Conservation (phyloP, 768 basidiomycete genomes). For the Paxillus involutus region DNA sequence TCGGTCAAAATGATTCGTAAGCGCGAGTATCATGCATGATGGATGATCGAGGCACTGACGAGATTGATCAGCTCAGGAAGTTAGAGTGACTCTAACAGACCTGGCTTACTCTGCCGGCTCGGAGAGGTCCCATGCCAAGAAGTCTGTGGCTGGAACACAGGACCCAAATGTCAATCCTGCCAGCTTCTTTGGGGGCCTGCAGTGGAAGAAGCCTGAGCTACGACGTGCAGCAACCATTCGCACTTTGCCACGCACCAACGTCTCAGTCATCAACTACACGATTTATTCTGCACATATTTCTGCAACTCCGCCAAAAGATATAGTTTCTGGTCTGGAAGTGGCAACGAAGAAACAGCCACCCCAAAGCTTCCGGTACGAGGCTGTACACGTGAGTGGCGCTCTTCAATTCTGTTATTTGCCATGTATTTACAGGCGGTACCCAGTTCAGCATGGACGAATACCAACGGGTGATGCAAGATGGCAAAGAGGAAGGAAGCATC, state of each 20-base stretch:
- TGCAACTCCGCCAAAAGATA: conserved; percentile 58
- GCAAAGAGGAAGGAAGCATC: conserved; percentile 50
- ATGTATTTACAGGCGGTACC: background rate
- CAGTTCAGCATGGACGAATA: conserved; percentile 77
- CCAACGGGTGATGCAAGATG: conserved; percentile 65
- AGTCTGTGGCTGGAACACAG: conserved; percentile 1
- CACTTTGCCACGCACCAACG: background rate
- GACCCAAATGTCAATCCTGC: background rate
- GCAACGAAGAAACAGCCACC: conserved; percentile 94
- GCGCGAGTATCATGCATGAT: background rate
- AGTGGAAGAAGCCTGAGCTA: background rate
- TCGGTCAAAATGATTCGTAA: conserved; percentile 3
- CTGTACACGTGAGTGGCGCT: conserved; percentile 67
- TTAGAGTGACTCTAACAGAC: conserved; percentile 73
- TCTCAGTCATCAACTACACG: background rate
- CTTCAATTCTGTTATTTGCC: background rate
- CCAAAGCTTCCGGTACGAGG: conserved; percentile 62
- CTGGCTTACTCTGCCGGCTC: conserved; percentile 74
- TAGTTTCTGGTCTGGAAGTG: conserved; percentile 67
- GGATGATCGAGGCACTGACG: background rate
- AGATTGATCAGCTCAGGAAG: conserved; percentile 54
- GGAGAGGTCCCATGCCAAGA: conserved; percentile 43
- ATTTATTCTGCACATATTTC: conserved; percentile 36
- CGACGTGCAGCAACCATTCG: background rate
- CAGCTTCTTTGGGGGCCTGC: background rate